Evolutionary conservation across 2,329 filamentous ascomycete genomes (phyloP).

Genomic region (Teratosphaeria viscida): DNA sequence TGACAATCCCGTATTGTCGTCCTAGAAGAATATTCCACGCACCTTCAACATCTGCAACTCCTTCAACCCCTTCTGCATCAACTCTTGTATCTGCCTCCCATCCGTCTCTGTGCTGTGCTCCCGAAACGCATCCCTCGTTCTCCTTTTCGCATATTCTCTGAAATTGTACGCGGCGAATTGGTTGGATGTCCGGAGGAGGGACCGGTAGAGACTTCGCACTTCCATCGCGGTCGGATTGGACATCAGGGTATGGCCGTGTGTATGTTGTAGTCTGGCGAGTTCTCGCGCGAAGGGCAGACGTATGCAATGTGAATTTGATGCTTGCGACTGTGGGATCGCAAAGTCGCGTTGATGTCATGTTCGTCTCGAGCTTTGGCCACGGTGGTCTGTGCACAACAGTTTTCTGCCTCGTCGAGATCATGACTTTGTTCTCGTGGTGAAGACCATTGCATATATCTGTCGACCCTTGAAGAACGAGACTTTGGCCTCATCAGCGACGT

Average conservation of each 20-base stretch:
- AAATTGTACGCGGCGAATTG: slow-evolving; percentile 96
- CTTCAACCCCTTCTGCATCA: slow-evolving; percentile 78
- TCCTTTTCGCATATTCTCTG: slow-evolving; percentile 85
- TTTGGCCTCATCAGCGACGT: not conserved
- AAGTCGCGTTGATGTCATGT: not conserved
- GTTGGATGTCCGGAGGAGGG: slow-evolving; percentile 71
- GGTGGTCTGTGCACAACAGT: not conserved
- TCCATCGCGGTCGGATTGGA: slow-evolving; percentile 12
- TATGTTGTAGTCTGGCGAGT: not conserved
- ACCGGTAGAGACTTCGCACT: slow-evolving; percentile 54
- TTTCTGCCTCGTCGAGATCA: not conserved
- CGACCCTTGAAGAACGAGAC: not conserved
- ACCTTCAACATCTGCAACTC: slow-evolving; percentile 90
- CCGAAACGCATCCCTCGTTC: slow-evolving; percentile 82
- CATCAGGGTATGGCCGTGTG: not conserved
- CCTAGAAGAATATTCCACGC: slow-evolving; percentile 20
- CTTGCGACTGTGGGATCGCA: not conserved
- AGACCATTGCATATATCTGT: not conserved
- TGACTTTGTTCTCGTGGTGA: not conserved
- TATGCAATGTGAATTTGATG: not conserved
- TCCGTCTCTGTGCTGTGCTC: slow-evolving; percentile 67
- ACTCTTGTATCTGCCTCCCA: slow-evolving; percentile 67
- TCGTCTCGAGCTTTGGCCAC: not conserved
- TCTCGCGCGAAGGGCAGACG: not conserved
- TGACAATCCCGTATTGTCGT: too few species aligned